Conservation (phyloP, 495 filamentous ascomycete species). For the Aspergillus wentii region DNA sequence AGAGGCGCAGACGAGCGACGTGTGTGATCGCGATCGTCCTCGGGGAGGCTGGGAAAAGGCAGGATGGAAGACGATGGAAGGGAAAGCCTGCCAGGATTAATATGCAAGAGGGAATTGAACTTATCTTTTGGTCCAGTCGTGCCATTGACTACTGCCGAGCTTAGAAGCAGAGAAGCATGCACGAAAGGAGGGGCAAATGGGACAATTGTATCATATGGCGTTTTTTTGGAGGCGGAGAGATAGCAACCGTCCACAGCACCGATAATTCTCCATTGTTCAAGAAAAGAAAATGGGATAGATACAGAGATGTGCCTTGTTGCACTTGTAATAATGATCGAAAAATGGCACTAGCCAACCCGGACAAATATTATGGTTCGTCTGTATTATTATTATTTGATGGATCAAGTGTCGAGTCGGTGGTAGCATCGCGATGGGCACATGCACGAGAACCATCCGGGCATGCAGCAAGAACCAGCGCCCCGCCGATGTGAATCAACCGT, state of each 20-base stretch:
- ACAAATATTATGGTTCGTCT: too few species aligned
- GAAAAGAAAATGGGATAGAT: slow-evolving; percentile 6
- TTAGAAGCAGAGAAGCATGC: too few species aligned
- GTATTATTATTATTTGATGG: slow-evolving; percentile 11
- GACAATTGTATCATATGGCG: too few species aligned
- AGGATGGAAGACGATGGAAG: slow-evolving; percentile 12
- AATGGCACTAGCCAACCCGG: too few species aligned
- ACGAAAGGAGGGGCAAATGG: too few species aligned
- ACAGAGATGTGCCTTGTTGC: too few species aligned
- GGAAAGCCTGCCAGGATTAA: slow-evolving; percentile 11
- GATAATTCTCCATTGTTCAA: too few species aligned
- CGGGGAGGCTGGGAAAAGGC: slow-evolving; percentile 11
- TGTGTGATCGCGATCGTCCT: slow-evolving; percentile 12
- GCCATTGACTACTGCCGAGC: too few species aligned
- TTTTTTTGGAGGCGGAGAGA: too few species aligned
- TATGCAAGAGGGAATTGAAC: background rate
- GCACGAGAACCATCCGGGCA: slow-evolving; percentile 21
- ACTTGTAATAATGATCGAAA: background rate
- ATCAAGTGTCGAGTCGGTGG: slow-evolving; percentile 8
- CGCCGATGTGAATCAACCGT: slow-evolving; percentile 27
- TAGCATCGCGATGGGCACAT: slow-evolving; percentile 14
- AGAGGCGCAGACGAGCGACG: slow-evolving; percentile 17
- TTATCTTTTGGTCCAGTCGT: slow-evolving; percentile 1
- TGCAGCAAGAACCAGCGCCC: slow-evolving; percentile 19
- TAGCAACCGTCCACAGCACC: too few species aligned